These are phyloP conservation scores for Pythium plurisporium DNA, from an alignment of 352 stramenopile species.

Conservation along the genomic window DNA sequence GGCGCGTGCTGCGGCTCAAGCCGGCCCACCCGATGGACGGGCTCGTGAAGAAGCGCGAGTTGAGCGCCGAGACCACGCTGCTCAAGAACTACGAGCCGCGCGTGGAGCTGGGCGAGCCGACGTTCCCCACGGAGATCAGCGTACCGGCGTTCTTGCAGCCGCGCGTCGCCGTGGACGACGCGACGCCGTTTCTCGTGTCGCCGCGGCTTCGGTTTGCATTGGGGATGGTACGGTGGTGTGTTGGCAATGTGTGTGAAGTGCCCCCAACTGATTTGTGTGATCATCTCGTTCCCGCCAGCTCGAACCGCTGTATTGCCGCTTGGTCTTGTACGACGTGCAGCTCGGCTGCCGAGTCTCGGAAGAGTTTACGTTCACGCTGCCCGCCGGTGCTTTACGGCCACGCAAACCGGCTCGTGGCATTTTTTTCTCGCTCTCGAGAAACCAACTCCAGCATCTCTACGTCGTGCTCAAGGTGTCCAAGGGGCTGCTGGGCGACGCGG, in stretches of 20 bases:
- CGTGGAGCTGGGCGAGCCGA: slow-evolving; percentile 31
- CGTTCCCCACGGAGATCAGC: slow-evolving; percentile 41
- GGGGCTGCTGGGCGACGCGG: slow-evolving; percentile 46
- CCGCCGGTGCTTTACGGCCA: not conserved
- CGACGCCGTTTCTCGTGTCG: slow-evolving; percentile 40
- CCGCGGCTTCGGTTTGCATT: slow-evolving; percentile 44
- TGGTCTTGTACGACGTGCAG: slow-evolving; percentile 60
- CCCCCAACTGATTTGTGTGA: not conserved
- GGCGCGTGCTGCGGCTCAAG: slow-evolving; percentile 15
- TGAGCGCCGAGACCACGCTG: slow-evolving; percentile 30
- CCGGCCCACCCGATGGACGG: slow-evolving; percentile 4
- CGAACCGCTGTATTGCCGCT: slow-evolving; percentile 52
- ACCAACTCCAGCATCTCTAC: slow-evolving; percentile 45
- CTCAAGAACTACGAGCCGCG: slow-evolving; percentile 68
- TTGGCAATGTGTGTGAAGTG: not conserved
- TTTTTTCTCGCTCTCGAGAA: slow-evolving; percentile 52
- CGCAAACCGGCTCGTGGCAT: slow-evolving; percentile 27
- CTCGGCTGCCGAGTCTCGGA: slow-evolving; percentile 52
- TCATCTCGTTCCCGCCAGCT: slow-evolving; percentile 25
- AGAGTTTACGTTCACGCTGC: slow-evolving; percentile 58
- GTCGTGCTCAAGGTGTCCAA: slow-evolving; percentile 70
- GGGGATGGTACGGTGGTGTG: slow-evolving; percentile 32
- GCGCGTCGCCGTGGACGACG: slow-evolving; percentile 44
- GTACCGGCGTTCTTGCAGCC: slow-evolving; percentile 38
- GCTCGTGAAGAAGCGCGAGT: slow-evolving; percentile 14